A percentile compares a stretch with the other conserved stretches of the same genome.
Conservation (phyloP, 345 rosid species). For the Geranium brycei region DNA sequence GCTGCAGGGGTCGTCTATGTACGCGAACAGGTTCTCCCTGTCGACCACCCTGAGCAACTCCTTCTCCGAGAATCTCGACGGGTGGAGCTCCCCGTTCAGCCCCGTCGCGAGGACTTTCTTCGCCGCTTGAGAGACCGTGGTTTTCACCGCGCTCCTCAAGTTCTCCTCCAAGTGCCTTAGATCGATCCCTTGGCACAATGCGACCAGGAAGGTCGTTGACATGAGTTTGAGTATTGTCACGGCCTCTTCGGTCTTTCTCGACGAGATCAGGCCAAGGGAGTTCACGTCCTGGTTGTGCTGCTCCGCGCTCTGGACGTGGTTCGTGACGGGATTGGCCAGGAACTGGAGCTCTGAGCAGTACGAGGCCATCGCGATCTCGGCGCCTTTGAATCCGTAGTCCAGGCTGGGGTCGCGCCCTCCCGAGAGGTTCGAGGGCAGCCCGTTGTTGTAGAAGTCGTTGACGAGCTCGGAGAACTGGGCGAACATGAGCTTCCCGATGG, state of each 20-base stretch:
- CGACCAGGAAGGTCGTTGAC: conserved; percentile 58
- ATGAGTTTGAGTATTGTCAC: conserved; percentile 54
- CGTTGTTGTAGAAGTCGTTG: conserved; percentile 69
- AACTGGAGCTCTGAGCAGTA: conserved; percentile 10
- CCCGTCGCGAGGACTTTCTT: conserved; percentile 38
- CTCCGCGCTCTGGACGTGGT: conserved; percentile 65
- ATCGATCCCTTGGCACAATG: conserved; percentile 60
- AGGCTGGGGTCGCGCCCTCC: conserved; percentile 52
- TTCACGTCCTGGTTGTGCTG: conserved; percentile 80
- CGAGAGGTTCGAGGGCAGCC: conserved; percentile 56
- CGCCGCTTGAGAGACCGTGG: conserved; percentile 41
- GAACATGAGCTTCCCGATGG: conserved; percentile 68
- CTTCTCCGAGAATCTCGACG: conserved; percentile 51
- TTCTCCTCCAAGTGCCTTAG: conserved; percentile 67
- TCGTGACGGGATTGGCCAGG: conserved; percentile 66
- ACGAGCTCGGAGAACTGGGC: conserved; percentile 73
- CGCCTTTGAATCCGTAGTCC: conserved; percentile 27
- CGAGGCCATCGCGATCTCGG: no score
- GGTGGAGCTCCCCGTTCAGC: conserved; percentile 51
- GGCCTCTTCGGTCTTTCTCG: conserved; percentile 52
- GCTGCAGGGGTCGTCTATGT: conserved; percentile 59
- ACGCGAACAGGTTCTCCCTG: conserved; percentile 38
- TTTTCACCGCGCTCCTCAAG: conserved; percentile 39
- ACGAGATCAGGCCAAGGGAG: conserved; percentile 53
- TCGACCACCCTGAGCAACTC: conserved; percentile 47